Percentiles rank a stretch among this genome's conserved stretches.
phyloP scores from a whole-genome alignment of 2,329 filamentous ascomycete genomes.

The Aspergillus sp. region DNA sequence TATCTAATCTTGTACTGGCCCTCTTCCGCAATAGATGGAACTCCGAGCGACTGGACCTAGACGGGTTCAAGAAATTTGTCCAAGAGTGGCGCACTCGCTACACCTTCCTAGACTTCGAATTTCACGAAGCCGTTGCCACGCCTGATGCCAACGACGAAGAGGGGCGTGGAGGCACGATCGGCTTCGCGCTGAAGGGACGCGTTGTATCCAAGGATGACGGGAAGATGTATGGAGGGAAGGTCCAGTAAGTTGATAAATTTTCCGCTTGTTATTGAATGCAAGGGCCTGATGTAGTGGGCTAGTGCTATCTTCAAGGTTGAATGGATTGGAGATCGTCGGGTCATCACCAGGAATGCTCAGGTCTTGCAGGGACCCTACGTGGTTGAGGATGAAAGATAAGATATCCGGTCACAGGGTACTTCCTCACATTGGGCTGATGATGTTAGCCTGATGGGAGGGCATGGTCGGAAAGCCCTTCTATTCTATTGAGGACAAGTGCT shows the following conservation, averaged over 20 bases:
- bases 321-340: not conserved
- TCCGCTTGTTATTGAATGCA: not conserved
- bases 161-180: not conserved
- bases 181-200: not conserved
- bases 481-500: no score
- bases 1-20: not conserved
- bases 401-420: no score
- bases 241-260: not conserved
- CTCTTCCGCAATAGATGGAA: not conserved
- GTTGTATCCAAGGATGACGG: not conserved
- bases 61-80: not conserved
- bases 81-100: not conserved
- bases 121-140: not conserved
- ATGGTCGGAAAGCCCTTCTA: no score
- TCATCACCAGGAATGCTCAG: not conserved
- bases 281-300: not conserved
- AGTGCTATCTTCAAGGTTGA: conserved; percentile 1
- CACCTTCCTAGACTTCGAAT: not conserved
- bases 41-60: not conserved
- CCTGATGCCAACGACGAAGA: not conserved
- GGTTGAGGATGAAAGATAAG: not conserved
- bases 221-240: not conserved
- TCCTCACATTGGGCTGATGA: no score
- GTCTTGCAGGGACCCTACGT: conserved; percentile 1
- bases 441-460: no score